These are phyloP conservation scores for Coniochaeta ligniaria DNA, from an alignment of 2,329 filamentous ascomycete genomes.

Conservation along the genomic window DNA sequence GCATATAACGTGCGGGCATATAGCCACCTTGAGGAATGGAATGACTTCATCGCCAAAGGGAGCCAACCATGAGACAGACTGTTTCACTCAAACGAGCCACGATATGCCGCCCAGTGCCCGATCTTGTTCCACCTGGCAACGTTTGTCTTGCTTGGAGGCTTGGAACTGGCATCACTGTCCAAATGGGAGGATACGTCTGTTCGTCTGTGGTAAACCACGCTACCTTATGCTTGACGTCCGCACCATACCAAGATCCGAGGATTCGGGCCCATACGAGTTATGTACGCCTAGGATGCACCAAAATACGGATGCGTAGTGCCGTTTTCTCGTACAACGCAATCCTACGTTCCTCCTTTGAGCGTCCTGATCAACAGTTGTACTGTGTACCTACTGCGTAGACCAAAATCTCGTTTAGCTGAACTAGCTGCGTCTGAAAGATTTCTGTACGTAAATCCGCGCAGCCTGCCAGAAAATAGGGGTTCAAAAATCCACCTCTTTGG, in stretches of 20 bases:
- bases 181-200: background rate
- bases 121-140: background rate
- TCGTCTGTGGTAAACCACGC: background rate
- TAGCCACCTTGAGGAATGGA: background rate
- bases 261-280: background rate
- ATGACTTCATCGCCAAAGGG: background rate
- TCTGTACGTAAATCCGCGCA: background rate
- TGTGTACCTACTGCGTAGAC: background rate
- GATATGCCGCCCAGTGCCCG: background rate
- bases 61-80: slow-evolving; percentile 1
- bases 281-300: background rate
- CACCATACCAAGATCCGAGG: background rate
- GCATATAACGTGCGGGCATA: background rate
- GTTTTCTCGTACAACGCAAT: background rate
- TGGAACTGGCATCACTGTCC: background rate
- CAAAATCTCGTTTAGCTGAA: background rate
- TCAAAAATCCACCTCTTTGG: background rate
- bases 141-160: background rate
- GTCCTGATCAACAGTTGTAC: background rate
- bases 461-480: background rate
- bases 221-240: background rate
- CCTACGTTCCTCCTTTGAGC: background rate
- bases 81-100: background rate
- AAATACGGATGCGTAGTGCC: background rate
- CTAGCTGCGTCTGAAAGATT: background rate